Percentiles rank a stretch among this genome's conserved stretches.
Evolutionary conservation across 495 filamentous ascomycete genomes (phyloP).

Genomic region (Emericellopsis terricola): DNA sequence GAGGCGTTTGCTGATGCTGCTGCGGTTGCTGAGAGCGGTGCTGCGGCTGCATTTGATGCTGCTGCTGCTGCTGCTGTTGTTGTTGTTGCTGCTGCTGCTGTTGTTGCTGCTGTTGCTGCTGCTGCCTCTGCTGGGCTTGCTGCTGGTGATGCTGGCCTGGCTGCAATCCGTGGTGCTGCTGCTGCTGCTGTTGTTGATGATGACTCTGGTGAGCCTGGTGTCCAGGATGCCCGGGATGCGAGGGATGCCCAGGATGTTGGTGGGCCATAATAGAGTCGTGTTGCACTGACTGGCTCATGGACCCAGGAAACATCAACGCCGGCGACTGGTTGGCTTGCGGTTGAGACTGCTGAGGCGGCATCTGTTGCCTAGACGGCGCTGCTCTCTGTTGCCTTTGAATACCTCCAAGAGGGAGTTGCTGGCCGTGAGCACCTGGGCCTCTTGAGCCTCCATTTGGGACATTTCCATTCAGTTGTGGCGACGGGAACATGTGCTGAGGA

Average conservation of each 20-base stretch:
- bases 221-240: conserved; percentile 6
- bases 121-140: conserved; percentile 5
- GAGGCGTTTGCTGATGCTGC: conserved; percentile 2
- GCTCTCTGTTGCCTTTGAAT: conserved; percentile 1
- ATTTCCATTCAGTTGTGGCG: conserved; percentile 1
- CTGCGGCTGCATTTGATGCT: not conserved
- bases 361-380: conserved; percentile 3
- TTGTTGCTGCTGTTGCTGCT: conserved; percentile 4
- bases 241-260: conserved; percentile 6
- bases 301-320: conserved; percentile 2
- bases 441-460: conserved; percentile 3
- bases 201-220: conserved; percentile 18
- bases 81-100: conserved; percentile 8
- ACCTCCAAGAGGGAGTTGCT: not conserved
- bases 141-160: conserved; percentile 13
- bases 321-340: conserved; percentile 3
- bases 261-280: conserved; percentile 3
- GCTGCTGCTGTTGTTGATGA: conserved; percentile 16
- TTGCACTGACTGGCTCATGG: conserved; percentile 3
- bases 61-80: conserved; percentile 5
- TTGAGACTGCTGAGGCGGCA: conserved; percentile 1
- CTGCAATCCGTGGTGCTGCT: conserved; percentile 12
- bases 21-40: conserved; percentile 1
- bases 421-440: not conserved
- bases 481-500: conserved; percentile 8